Evolutionary conservation across 306 rosid species (phyloP).

Genomic region (Glycyrrhiza uralensis): DNA sequence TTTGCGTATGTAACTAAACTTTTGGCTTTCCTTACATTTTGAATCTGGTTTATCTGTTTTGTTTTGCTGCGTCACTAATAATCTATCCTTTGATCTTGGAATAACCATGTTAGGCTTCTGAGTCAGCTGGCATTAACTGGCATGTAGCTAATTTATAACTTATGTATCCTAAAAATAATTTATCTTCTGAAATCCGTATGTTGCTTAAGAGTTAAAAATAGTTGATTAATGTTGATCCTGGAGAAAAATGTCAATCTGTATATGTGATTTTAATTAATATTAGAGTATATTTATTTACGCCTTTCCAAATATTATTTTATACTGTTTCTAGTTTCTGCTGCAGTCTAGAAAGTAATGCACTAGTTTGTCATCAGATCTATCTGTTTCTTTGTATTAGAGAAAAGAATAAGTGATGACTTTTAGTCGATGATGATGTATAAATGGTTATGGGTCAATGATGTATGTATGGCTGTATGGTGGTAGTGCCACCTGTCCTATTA

Average conservation of each 20-base stretch:
- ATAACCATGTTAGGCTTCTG: neutral
- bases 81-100: neutral
- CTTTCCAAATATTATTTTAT: neutral
- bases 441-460: no score
- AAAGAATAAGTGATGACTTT: no score
- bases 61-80: neutral
- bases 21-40: neutral
- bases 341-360: conserved; percentile 18
- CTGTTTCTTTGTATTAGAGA: conserved; percentile 29
- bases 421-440: no score
- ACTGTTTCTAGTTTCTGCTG: neutral
- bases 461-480: no score
- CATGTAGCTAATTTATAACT: neutral
- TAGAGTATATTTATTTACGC: neutral
- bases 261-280: neutral
- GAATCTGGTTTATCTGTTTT: conserved; percentile 1
- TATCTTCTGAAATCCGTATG: neutral
- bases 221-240: neutral
- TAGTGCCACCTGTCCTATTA: no score
- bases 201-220: neutral
- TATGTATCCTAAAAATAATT: neutral
- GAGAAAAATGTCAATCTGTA: no score
- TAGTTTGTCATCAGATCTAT: conserved; percentile 37
- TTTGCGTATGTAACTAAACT: neutral
- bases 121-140: neutral